Conservation (phyloP, 176 grass and related monocot genomes). For the Ananas comosus region DNA sequence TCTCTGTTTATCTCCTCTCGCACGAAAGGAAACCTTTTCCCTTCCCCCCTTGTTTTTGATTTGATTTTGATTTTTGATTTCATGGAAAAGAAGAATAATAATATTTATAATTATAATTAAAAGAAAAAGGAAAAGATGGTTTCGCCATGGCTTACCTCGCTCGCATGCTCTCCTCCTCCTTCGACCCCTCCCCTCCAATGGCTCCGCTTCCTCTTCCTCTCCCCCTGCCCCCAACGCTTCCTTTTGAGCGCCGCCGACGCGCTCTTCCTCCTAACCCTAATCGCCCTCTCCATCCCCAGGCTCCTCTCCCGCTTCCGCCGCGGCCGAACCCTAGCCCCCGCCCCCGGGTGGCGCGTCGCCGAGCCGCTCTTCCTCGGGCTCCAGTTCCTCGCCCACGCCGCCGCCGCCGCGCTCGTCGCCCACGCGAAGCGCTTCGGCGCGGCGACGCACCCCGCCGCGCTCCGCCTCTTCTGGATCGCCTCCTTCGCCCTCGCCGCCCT, state of each 20-base stretch:
- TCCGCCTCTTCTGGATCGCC: slow-evolving; percentile 67
- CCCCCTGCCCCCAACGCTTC: slow-evolving; percentile 53
- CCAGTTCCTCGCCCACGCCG: slow-evolving; percentile 46
- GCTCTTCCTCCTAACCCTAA: slow-evolving; percentile 38
- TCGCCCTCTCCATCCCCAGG: slow-evolving; percentile 19
- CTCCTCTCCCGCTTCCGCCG: slow-evolving; percentile 5
- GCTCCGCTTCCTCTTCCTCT: slow-evolving; percentile 64
- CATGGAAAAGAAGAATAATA: neutral
- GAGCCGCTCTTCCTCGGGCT: slow-evolving; percentile 57
- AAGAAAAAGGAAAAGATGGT: neutral
- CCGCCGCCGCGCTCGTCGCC: slow-evolving; percentile 35
- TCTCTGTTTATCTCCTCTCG: neutral
- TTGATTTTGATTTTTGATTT: no score
- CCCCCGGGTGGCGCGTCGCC: slow-evolving; percentile 1
- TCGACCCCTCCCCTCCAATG: slow-evolving; percentile 23
- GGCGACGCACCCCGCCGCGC: slow-evolving; percentile 36
- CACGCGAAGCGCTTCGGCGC: slow-evolving; percentile 54
- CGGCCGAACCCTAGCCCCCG: neutral
- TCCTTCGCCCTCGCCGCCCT: slow-evolving; percentile 38
- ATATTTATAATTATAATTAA: neutral
- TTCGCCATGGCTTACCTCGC: slow-evolving; percentile 12
- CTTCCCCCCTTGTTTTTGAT: neutral
- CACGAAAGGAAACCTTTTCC: neutral
- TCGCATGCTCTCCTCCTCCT: slow-evolving; percentile 5
- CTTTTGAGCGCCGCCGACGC: slow-evolving; percentile 35